Evolutionary conservation across 352 stramenopile species (phyloP).

Genomic region (Hyaloperonospora brassicae): DNA sequence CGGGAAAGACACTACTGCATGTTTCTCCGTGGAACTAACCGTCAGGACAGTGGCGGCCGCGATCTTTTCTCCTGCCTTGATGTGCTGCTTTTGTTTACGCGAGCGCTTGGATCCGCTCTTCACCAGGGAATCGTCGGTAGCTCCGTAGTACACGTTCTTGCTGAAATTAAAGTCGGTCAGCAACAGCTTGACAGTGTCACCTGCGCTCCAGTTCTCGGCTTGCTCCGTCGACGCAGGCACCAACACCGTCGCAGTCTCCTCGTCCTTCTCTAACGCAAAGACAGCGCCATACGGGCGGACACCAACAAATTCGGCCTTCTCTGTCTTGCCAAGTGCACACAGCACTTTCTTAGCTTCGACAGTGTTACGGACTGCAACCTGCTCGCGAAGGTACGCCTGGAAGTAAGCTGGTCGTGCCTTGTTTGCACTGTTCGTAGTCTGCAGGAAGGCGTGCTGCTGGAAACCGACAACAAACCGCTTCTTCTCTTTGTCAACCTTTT

Average conservation of each 20-base stretch:
- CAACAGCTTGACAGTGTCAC: constrained; percentile 60
- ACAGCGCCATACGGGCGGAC: constrained; percentile 80
- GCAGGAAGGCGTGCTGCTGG: constrained; percentile 31
- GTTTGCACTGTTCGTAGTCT: constrained; percentile 26
- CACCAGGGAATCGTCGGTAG: constrained; percentile 39
- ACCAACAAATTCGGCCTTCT: constrained; percentile 79
- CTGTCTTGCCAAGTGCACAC: constrained; percentile 56
- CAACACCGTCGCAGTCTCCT: constrained; percentile 59
- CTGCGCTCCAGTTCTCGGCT: constrained; percentile 42
- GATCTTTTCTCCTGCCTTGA: constrained; percentile 40
- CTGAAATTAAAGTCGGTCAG: constrained; percentile 83
- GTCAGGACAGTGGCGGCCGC: constrained; percentile 39
- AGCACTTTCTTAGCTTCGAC: constrained; percentile 16
- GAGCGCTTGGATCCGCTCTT: constrained; percentile 57
- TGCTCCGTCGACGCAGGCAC: constrained; percentile 39
- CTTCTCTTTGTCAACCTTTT: constrained; percentile 67
- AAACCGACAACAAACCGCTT: constrained; percentile 80
- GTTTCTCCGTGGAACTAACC: constrained; percentile 44
- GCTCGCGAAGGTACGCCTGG: constrained; percentile 48
- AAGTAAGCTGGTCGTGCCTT: constrained; percentile 42
- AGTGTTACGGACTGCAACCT: constrained; percentile 8
- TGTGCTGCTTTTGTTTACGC: constrained; percentile 60
- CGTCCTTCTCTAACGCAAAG: constrained; percentile 64
- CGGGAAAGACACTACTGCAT: constrained; percentile 58
- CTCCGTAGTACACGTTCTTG: constrained; percentile 74